Conservation (phyloP, 495 filamentous ascomycete species). For the Achaetomiella virescens region DNA sequence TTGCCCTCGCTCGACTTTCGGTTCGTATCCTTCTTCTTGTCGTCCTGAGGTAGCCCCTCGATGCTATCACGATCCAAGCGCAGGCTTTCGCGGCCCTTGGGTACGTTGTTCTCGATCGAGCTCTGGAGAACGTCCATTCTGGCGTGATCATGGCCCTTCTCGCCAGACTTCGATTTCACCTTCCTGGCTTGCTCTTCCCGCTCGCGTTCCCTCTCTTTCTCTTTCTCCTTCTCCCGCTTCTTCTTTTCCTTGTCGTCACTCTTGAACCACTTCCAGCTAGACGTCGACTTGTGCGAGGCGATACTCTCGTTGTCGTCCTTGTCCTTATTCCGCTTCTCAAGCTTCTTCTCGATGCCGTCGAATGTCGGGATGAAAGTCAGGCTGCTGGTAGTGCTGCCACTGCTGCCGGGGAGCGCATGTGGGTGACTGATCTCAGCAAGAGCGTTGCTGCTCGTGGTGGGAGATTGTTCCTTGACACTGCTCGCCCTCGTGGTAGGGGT, state of each 20-base stretch:
- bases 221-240: slow-evolving; percentile 50
- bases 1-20: slow-evolving; percentile 72
- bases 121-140: slow-evolving; percentile 75
- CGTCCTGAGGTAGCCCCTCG: slow-evolving; percentile 69
- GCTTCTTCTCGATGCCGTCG: slow-evolving; percentile 59
- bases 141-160: slow-evolving; percentile 63
- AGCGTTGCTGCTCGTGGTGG: slow-evolving; percentile 21
- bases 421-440: slow-evolving; percentile 58
- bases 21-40: slow-evolving; percentile 72
- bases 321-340: slow-evolving; percentile 57
- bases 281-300: slow-evolving; percentile 66
- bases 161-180: slow-evolving; percentile 49
- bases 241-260: slow-evolving; percentile 40
- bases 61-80: slow-evolving; percentile 70
- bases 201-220: slow-evolving; percentile 56
- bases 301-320: slow-evolving; percentile 40
- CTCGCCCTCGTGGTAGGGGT: slow-evolving; percentile 3
- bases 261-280: slow-evolving; percentile 65
- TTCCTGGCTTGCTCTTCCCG: slow-evolving; percentile 51
- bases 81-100: slow-evolving; percentile 74
- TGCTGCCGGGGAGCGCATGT: slow-evolving; percentile 66
- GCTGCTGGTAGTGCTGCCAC: slow-evolving; percentile 60
- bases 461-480: slow-evolving; percentile 18
- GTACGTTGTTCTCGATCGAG: slow-evolving; percentile 60
- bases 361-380: slow-evolving; percentile 81